Evolutionary conservation across 768 basidiomycete genomes (phyloP).

Genomic region (Trametes coccinea): DNA sequence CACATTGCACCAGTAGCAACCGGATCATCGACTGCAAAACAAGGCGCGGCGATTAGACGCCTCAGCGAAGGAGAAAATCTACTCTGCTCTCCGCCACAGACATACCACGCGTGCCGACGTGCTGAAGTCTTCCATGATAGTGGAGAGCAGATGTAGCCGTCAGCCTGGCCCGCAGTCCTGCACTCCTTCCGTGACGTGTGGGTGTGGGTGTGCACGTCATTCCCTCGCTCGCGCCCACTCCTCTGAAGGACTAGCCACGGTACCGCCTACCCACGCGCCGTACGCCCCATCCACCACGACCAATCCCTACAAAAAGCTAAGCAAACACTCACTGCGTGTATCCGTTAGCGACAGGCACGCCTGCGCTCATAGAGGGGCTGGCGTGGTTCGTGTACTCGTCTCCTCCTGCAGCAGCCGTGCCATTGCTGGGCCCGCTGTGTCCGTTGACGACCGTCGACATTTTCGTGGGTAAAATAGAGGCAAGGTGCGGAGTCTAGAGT

Average conservation of each 20-base stretch:
- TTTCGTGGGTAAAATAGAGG: not conserved
- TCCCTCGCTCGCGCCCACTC: too few species aligned
- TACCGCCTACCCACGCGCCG: not conserved
- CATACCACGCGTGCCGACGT: not conserved
- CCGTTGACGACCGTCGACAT: constrained; percentile 46
- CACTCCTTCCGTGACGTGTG: too few species aligned
- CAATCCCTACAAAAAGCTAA: not conserved
- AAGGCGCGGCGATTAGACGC: constrained; percentile 12
- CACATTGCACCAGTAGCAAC: not conserved
- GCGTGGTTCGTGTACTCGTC: constrained; percentile 35
- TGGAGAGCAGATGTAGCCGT: not conserved
- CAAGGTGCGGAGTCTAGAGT: not conserved
- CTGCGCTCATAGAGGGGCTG: constrained; percentile 34
- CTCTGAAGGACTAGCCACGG: too few species aligned
- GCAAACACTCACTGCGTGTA: constrained; percentile 54
- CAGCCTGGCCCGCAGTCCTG: not conserved
- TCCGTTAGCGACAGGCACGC: constrained; percentile 43
- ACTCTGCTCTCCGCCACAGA: not conserved
- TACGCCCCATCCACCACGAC: not conserved
- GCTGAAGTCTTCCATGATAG: not conserved
- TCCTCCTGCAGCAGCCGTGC: constrained; percentile 29
- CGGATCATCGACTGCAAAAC: constrained; percentile 1
- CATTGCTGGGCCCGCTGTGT: constrained; percentile 50
- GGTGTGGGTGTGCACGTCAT: too few species aligned
- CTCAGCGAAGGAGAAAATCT: not conserved